Conservation (phyloP, 2,329 filamentous ascomycete genomes). For the Fusarium odoratissimum region DNA sequence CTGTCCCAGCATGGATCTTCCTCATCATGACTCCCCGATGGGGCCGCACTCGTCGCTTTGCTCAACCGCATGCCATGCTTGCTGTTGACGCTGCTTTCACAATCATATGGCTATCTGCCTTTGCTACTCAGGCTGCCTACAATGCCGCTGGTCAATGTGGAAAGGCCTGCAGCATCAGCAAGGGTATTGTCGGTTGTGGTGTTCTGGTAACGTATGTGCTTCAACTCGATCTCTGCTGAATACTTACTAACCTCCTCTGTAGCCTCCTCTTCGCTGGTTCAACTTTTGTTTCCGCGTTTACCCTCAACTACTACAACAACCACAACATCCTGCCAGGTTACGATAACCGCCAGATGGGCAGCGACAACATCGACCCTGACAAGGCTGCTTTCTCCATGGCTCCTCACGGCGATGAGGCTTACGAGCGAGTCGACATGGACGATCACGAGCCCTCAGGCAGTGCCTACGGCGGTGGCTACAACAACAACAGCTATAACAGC, state of each 20-base stretch:
- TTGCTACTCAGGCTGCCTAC: constrained; percentile 73
- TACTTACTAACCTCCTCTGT: constrained; percentile 10
- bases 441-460: constrained; percentile 57
- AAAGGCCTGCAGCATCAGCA: constrained; percentile 68
- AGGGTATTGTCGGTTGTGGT: constrained; percentile 70
- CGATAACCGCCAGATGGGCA: constrained; percentile 59
- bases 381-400: constrained; percentile 77
- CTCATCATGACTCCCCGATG: constrained; percentile 73
- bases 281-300: constrained; percentile 68
- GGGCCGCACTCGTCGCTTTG: constrained; percentile 69
- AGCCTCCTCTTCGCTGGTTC: constrained; percentile 68
- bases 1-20: constrained; percentile 73
- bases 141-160: constrained; percentile 68
- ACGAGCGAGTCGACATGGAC: constrained; percentile 69
- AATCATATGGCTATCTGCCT: constrained; percentile 74
- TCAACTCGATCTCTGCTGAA: background rate
- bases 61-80: constrained; percentile 71
- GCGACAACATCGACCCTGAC: constrained; percentile 72
- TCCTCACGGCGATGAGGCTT: constrained; percentile 74
- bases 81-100: constrained; percentile 67
- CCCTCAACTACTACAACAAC: constrained; percentile 70
- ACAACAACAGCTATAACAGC: constrained; percentile 49
- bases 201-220: constrained; percentile 70
- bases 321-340: constrained; percentile 72
- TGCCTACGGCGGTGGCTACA: constrained; percentile 43